phyloP scores from a whole-genome alignment of 805 yeast genomes.

The Geotrichum ghanense region DNA sequence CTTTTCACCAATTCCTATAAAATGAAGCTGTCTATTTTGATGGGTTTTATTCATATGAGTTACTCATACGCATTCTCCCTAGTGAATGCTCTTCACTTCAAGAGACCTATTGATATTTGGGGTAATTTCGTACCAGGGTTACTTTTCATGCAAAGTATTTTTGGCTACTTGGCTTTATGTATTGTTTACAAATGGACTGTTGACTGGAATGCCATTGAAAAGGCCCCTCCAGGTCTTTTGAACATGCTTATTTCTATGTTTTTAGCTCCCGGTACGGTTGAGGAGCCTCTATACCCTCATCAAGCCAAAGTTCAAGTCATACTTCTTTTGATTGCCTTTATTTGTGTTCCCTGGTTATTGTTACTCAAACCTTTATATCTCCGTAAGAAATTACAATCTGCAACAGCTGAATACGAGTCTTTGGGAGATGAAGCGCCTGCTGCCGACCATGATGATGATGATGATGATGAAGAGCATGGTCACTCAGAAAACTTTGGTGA shows the following conservation, averaged over 20 bases:
- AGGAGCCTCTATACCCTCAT: slow-evolving; percentile 67
- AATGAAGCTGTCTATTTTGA: slow-evolving; percentile 88
- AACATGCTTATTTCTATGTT: slow-evolving; percentile 96
- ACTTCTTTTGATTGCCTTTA: slow-evolving; percentile 61
- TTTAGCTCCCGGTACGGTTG: slow-evolving; percentile 80
- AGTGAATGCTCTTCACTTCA: slow-evolving; percentile 62
- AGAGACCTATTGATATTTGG: slow-evolving; percentile 64
- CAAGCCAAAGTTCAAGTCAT: slow-evolving; percentile 68
- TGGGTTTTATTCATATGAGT: slow-evolving; percentile 93
- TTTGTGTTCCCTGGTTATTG: slow-evolving; percentile 89
- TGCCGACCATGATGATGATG: slow-evolving; percentile 9
- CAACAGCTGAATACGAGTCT: slow-evolving; percentile 14
- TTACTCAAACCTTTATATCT: slow-evolving; percentile 71
- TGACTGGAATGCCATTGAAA: slow-evolving; percentile 71
- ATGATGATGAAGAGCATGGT: slow-evolving; percentile 41
- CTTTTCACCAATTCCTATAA: slow-evolving; percentile 90
- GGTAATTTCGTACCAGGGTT: slow-evolving; percentile 94
- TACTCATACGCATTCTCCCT: slow-evolving; percentile 79
- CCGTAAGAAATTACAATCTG: slow-evolving; percentile 34
- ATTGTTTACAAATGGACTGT: slow-evolving; percentile 91
- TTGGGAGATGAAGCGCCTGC: slow-evolving; percentile 11
- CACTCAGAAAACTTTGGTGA: slow-evolving; percentile 74
- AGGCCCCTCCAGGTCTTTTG: slow-evolving; percentile 83
- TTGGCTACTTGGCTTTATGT: slow-evolving; percentile 79
- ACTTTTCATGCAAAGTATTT: slow-evolving; percentile 90